These are phyloP conservation scores for Antrodiella citrinella DNA, from an alignment of 768 basidiomycete genomes.

Conservation along the genomic window DNA sequence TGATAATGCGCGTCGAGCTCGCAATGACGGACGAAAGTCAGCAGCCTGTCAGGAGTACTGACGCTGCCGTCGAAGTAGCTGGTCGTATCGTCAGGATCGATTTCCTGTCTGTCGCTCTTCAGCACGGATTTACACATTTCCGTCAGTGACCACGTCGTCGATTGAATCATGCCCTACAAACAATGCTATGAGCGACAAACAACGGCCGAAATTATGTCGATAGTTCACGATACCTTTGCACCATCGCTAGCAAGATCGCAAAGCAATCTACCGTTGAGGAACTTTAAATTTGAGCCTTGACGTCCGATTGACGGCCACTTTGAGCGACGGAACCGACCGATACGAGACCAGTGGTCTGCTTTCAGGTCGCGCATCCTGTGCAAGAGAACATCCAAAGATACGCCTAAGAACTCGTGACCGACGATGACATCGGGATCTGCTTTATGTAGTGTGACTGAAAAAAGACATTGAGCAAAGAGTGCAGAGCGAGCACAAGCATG, in stretches of 20 bases:
- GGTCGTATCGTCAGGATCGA: slow-evolving; percentile 92
- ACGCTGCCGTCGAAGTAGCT: slow-evolving; percentile 82
- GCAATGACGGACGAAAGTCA: slow-evolving; percentile 88
- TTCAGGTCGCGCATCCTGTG: slow-evolving; percentile 88
- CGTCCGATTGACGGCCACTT: slow-evolving; percentile 78
- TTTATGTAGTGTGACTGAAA: slow-evolving; percentile 63
- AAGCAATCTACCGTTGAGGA: slow-evolving; percentile 78
- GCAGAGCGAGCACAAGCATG: slow-evolving; percentile 1
- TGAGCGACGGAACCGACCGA: slow-evolving; percentile 81
- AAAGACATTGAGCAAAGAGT: neutral
- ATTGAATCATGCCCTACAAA: slow-evolving; percentile 84
- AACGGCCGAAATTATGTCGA: neutral
- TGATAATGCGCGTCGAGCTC: slow-evolving; percentile 95
- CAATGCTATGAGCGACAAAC: neutral
- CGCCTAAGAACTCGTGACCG: slow-evolving; percentile 90
- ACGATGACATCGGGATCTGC: slow-evolving; percentile 92
- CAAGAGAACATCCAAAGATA: slow-evolving; percentile 83
- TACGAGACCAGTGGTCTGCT: slow-evolving; percentile 87
- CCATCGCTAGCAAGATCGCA: slow-evolving; percentile 94
- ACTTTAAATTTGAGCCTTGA: slow-evolving; percentile 76
- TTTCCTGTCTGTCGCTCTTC: slow-evolving; percentile 80
- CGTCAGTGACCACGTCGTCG: slow-evolving; percentile 96
- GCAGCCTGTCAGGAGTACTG: slow-evolving; percentile 63
- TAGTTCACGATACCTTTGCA: slow-evolving; percentile 57
- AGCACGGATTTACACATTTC: slow-evolving; percentile 95